Evolutionary conservation across 139 green algal species (phyloP).

Genomic region (Ettlia oleoabundans): DNA sequence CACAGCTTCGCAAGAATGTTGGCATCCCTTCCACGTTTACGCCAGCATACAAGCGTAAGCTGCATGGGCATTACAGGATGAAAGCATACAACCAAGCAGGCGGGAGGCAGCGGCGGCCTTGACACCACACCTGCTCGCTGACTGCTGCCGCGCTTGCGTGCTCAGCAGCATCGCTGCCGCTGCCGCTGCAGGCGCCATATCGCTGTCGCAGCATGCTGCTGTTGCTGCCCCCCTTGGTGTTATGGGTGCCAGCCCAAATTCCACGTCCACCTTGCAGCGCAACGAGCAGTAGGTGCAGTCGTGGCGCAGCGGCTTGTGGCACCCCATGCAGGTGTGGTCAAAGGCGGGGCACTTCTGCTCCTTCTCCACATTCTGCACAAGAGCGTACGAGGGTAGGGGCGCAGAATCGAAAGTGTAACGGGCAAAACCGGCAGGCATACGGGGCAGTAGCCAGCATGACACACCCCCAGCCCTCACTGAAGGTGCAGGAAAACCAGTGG

Average conservation of each 20-base stretch:
- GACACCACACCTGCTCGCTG: background rate
- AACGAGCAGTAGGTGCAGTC: slow-evolving; percentile 52
- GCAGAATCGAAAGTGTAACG: too few species aligned
- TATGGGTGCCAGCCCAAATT: slow-evolving; percentile 26
- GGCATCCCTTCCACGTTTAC: too few species aligned
- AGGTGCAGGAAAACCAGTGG: too few species aligned
- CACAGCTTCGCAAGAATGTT: too few species aligned
- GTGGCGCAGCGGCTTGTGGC: slow-evolving; percentile 35
- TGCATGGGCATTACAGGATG: background rate
- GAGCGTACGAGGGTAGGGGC: background rate
- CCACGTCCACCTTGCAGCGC: slow-evolving; percentile 44
- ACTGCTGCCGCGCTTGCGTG: background rate
- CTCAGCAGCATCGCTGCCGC: slow-evolving; percentile 4
- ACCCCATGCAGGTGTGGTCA: slow-evolving; percentile 33
- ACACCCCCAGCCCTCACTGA: too few species aligned
- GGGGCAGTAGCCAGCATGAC: too few species aligned
- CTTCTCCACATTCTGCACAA: slow-evolving; percentile 34
- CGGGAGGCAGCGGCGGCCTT: background rate
- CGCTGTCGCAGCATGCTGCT: background rate
- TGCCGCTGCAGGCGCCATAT: background rate
- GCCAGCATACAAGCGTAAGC: background rate
- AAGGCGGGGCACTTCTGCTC: slow-evolving; percentile 41
- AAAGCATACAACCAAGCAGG: background rate
- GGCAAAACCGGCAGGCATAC: too few species aligned
- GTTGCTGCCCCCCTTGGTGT: slow-evolving; percentile 5